Percentiles rank a stretch among this genome's conserved stretches.
Evolutionary conservation across 2,329 filamentous ascomycete genomes (phyloP).

Genomic region (Fusarium torulosum): DNA sequence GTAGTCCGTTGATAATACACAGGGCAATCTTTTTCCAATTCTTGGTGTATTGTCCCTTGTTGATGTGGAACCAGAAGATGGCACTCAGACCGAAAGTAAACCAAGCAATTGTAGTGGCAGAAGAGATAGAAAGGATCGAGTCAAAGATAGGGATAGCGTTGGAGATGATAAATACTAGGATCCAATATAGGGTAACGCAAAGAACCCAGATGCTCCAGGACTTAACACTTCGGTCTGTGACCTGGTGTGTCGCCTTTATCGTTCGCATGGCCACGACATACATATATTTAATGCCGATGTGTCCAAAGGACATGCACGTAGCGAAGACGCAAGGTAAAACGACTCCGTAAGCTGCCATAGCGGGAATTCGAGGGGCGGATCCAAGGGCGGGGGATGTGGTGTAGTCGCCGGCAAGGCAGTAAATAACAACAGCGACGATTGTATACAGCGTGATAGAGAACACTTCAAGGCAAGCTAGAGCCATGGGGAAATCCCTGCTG

Average conservation of each 20-base stretch:
- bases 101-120: conserved; percentile 53
- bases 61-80: conserved; percentile 53
- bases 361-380: conserved; percentile 50
- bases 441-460: conserved; percentile 53
- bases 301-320: conserved; percentile 51
- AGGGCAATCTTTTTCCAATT: conserved; percentile 42
- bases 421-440: conserved; percentile 51
- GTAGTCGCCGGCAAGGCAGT: conserved; percentile 51
- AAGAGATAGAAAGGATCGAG: conserved; percentile 53
- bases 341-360: conserved; percentile 52
- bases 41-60: conserved; percentile 42
- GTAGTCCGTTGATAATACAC: conserved; percentile 45
- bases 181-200: conserved; percentile 51
- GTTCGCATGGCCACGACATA: conserved; percentile 51
- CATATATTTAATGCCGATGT: conserved; percentile 52
- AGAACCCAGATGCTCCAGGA: conserved; percentile 53
- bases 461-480: conserved; percentile 50
- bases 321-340: conserved; percentile 50
- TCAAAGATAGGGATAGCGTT: conserved; percentile 55
- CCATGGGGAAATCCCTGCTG: conserved; percentile 50
- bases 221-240: conserved; percentile 50
- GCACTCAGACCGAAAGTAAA: conserved; percentile 53
- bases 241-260: conserved; percentile 49
- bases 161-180: conserved; percentile 51
- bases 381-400: conserved; percentile 53